Conservation (phyloP, 805 yeast genomes). For the Torulaspora microellipsoides region DNA sequence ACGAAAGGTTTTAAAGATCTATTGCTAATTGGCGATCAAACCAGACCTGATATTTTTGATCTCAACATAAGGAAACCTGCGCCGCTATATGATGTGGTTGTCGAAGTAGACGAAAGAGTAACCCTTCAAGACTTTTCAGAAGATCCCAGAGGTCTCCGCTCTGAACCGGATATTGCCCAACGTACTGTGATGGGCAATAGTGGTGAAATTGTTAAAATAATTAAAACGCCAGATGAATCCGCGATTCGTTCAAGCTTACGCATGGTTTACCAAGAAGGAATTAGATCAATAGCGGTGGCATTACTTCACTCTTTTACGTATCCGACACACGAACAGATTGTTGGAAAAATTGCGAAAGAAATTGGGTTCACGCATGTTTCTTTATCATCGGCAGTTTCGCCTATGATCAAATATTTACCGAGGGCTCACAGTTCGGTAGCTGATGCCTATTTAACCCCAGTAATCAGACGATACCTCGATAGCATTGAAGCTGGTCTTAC, state of each 20-base stretch:
- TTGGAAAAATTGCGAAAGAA: conserved; percentile 56
- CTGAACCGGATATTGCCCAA: conserved; percentile 5
- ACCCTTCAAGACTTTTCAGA: conserved; percentile 80
- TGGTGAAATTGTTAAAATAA: conserved; percentile 60
- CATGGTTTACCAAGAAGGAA: conserved; percentile 49
- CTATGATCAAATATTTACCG: conserved; percentile 72
- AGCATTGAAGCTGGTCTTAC: conserved; percentile 60
- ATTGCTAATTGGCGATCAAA: conserved; percentile 80
- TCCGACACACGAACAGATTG: conserved; percentile 59
- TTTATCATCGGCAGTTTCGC: conserved; percentile 61
- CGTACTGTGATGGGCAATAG: conserved; percentile 52
- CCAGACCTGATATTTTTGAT: conserved; percentile 86
- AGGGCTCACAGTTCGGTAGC: conserved; percentile 75
- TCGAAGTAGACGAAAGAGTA: conserved; percentile 86
- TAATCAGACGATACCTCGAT: conserved; percentile 56
- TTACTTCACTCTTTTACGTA: conserved; percentile 68
- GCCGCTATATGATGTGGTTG: conserved; percentile 66
- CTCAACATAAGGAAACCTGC: conserved; percentile 67
- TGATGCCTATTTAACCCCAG: conserved; percentile 80
- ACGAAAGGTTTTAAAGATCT: conserved; percentile 87
- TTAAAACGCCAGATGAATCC: conserved; percentile 45
- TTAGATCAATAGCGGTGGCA: conserved; percentile 66
- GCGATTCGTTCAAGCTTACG: conserved; percentile 42
- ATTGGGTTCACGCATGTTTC: conserved; percentile 68
- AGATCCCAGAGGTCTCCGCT: conserved; percentile 45